phyloP scores from a whole-genome alignment of 495 filamentous ascomycete species.

The Opeltia flavorubescens region DNA sequence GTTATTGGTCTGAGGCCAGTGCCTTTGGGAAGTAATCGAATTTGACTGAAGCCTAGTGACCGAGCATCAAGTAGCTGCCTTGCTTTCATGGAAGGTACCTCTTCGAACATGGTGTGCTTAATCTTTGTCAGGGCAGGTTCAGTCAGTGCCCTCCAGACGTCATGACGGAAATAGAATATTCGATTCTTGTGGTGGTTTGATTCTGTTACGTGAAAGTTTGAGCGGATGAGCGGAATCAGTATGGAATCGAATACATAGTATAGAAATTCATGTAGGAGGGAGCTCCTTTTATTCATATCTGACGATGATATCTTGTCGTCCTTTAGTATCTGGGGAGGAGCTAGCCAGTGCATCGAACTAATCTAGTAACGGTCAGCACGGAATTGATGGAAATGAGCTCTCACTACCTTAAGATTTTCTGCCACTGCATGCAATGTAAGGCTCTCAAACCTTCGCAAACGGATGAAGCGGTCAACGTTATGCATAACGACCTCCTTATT shows the following conservation, averaged over 20 bases:
- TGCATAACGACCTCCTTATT: conserved; percentile 49
- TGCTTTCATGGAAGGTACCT: conserved; percentile 47
- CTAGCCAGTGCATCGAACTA: conserved; percentile 57
- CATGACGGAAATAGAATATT: conserved; percentile 89
- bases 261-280: conserved; percentile 71
- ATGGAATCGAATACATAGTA: conserved; percentile 91
- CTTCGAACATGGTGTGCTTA: conserved; percentile 66
- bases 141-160: conserved; percentile 67
- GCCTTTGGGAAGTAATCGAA: conserved; percentile 70
- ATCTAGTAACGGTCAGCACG: conserved; percentile 29
- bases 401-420: conserved; percentile 58
- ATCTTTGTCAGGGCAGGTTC: conserved; percentile 57
- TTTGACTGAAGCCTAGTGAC: conserved; percentile 57
- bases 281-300: conserved; percentile 61
- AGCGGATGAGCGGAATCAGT: conserved; percentile 71
- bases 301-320: conserved; percentile 46
- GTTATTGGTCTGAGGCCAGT: conserved; percentile 65
- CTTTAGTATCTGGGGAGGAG: conserved; percentile 27
- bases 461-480: conserved; percentile 63
- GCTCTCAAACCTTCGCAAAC: conserved; percentile 65
- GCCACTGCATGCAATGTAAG: conserved; percentile 65
- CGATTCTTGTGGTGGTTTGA: conserved; percentile 65
- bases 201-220: conserved; percentile 90
- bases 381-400: background rate
- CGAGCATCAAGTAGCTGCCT: conserved; percentile 43